Evolutionary conservation across 805 yeast species (phyloP).

Genomic region (Nakazawaea pomicola): DNA sequence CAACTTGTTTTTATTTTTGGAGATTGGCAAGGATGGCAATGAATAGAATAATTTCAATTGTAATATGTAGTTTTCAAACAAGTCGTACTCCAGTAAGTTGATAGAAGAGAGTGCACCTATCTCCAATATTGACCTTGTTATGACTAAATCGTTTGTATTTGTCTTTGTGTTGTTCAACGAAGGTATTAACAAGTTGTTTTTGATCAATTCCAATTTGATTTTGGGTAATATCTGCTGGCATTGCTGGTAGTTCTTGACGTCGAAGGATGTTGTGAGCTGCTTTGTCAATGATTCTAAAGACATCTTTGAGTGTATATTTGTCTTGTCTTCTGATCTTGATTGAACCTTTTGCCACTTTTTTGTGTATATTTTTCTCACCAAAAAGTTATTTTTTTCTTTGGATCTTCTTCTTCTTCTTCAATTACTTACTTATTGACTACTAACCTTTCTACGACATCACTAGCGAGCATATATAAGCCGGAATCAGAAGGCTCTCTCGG

Average conservation of each 20-base stretch:
- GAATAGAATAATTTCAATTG: conserved; percentile 77
- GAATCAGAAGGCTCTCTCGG: too few species aligned
- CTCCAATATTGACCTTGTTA: conserved; percentile 80
- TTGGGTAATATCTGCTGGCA: conserved; percentile 63
- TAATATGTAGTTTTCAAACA: conserved; percentile 67
- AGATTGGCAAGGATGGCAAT: conserved; percentile 24
- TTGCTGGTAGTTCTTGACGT: conserved; percentile 50
- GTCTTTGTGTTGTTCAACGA: conserved; percentile 28
- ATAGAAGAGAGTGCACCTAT: conserved; percentile 82
- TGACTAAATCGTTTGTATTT: conserved; percentile 61
- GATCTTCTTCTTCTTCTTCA: neutral
- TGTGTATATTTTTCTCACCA: neutral
- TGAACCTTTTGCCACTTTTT: neutral
- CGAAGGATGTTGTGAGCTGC: conserved; percentile 62
- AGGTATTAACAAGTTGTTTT: conserved; percentile 75
- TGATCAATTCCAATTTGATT: conserved; percentile 74
- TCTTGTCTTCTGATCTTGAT: neutral
- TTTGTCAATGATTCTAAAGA: conserved; percentile 67
- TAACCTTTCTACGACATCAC: too few species aligned
- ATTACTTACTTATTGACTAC: too few species aligned
- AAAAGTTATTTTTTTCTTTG: too few species aligned
- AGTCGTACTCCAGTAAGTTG: conserved; percentile 51
- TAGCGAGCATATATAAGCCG: too few species aligned
- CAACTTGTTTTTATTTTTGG: conserved; percentile 66
- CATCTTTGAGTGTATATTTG: conserved; percentile 25